Percentiles rank a stretch among this genome's conserved stretches.
These are phyloP conservation scores for Camellia lanceoleosa DNA, from an alignment of 148 eudicot genomes.

Conservation along the genomic window DNA sequence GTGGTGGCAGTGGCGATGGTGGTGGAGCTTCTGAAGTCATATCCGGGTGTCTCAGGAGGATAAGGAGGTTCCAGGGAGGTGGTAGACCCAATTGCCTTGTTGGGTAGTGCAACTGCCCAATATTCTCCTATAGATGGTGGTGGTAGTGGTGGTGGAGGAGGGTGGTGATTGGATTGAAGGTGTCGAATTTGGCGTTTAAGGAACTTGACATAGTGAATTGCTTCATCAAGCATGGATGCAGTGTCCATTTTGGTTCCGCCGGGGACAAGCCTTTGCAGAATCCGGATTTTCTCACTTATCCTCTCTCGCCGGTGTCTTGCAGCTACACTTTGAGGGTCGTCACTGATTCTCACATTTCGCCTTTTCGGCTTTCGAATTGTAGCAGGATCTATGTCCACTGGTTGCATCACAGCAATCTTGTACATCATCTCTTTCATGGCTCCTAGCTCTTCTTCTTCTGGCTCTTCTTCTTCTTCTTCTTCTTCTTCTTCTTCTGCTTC, in stretches of 20 bases:
- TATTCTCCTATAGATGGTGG: background rate
- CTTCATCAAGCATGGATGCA: constrained; percentile 92
- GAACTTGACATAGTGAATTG: constrained; percentile 84
- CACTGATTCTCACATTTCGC: constrained; percentile 69
- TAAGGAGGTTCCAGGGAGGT: constrained; percentile 15
- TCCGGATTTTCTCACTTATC: constrained; percentile 80
- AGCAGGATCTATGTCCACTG: constrained; percentile 88
- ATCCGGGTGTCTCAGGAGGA: constrained; percentile 16
- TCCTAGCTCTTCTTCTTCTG: constrained; percentile 75
- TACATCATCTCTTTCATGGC: constrained; percentile 96
- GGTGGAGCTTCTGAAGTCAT: constrained; percentile 2
- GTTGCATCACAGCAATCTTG: constrained; percentile 92
- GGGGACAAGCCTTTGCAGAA: constrained; percentile 82
- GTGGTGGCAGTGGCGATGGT: too few species aligned
- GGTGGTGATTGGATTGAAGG: constrained; percentile 36
- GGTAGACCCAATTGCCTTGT: constrained; percentile 12
- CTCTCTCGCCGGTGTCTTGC: constrained; percentile 77
- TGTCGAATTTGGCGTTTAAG: constrained; percentile 68
- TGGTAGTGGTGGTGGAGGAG: background rate
- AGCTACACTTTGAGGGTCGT: constrained; percentile 90
- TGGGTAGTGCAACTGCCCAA: constrained; percentile 10
- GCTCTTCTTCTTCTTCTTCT: constrained; percentile 31
- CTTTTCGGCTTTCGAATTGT: constrained; percentile 71
- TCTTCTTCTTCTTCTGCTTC: background rate
- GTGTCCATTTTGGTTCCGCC: constrained; percentile 95